Evolutionary conservation across 176 grass and related monocot species (phyloP).

Genomic region (Musa schizocarpa): DNA sequence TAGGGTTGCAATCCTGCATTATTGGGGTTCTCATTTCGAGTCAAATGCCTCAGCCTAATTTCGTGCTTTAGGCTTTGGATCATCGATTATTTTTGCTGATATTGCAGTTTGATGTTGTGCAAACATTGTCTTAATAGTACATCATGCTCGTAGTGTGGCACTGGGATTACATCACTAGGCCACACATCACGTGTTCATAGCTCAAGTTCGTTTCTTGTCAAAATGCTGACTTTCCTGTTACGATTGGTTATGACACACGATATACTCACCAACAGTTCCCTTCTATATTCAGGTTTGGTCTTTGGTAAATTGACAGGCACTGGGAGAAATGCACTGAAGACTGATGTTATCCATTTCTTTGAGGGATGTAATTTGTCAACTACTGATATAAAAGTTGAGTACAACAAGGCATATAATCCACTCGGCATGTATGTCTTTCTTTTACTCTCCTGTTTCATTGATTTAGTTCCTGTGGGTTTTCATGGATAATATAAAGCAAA

Average conservation of each 20-base stretch:
- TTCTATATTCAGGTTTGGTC: constrained; percentile 41
- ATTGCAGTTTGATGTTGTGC: background rate
- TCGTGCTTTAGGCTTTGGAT: background rate
- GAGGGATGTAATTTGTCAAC: constrained; percentile 57
- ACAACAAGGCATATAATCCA: constrained; percentile 55
- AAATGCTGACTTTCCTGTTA: background rate
- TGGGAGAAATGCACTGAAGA: constrained; percentile 64
- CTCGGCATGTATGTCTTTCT: constrained; percentile 36
- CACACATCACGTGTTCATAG: background rate
- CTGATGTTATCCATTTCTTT: constrained; percentile 71
- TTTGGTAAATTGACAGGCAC: constrained; percentile 50
- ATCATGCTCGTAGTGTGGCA: background rate
- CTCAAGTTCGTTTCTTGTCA: background rate
- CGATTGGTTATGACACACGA: background rate
- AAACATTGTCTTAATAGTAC: background rate
- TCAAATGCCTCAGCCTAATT: background rate
- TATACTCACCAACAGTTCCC: background rate
- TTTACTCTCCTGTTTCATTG: constrained; percentile 10
- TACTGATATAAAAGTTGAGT: constrained; percentile 75
- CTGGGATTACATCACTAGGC: background rate
- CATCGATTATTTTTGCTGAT: background rate
- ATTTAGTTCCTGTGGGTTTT: background rate
- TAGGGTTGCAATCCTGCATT: background rate
- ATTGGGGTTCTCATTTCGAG: background rate
- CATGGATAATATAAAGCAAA: background rate